These are phyloP conservation scores for Phyllosticta paracitricarpa DNA, from an alignment of 2,329 filamentous ascomycete genomes.

Conservation along the genomic window DNA sequence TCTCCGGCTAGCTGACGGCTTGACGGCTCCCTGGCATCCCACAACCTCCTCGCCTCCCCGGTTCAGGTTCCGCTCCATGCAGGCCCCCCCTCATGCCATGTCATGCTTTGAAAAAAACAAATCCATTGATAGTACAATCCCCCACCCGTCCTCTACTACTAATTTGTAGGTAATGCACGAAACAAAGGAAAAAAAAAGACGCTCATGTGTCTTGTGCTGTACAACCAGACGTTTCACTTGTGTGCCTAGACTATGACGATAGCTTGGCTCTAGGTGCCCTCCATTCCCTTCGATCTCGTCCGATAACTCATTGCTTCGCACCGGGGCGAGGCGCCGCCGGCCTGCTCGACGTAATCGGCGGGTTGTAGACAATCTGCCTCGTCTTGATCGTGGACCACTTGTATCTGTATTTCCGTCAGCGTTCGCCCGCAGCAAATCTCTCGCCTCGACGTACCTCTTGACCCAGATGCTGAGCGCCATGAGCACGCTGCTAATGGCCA, in stretches of 20 bases:
- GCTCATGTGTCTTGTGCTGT: constrained; percentile 10
- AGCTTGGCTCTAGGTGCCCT: background rate
- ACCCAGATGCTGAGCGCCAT: constrained; percentile 90
- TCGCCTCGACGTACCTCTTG: constrained; percentile 55
- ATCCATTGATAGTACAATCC: constrained; percentile 8
- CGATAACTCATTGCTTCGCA: constrained; percentile 2
- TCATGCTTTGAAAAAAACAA: background rate
- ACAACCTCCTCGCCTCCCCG: background rate
- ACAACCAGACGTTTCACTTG: constrained; percentile 1
- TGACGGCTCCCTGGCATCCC: background rate
- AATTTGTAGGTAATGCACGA: constrained; percentile 7
- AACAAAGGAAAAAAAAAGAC: constrained; percentile 9
- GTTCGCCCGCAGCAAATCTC: background rate
- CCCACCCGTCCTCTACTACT: constrained; percentile 6
- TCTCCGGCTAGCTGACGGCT: background rate
- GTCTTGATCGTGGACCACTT: constrained; percentile 98
- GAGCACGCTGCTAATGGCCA: constrained; percentile 68
- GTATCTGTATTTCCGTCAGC: constrained; percentile 48
- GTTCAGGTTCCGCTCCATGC: too few relatives aligned
- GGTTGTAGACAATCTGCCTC: constrained; percentile 83
- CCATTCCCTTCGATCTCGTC: background rate
- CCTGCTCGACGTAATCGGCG: constrained; percentile 38
- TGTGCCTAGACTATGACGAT: background rate
- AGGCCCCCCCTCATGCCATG: background rate
- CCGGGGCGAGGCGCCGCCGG: background rate